Evolutionary conservation across 176 grass and related monocot genomes (phyloP).

Genomic region (Oryza nivara): DNA sequence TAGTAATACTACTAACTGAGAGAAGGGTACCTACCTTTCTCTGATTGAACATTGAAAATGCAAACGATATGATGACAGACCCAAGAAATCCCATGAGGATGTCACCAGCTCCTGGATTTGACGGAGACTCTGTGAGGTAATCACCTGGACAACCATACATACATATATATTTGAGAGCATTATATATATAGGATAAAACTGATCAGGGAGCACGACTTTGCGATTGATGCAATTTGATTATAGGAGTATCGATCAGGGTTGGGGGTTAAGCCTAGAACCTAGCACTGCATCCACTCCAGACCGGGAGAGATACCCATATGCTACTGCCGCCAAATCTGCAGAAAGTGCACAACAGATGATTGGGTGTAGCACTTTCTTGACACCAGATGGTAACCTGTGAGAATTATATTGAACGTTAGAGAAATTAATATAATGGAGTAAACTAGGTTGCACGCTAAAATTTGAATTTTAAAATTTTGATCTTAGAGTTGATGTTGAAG

Average conservation of each 20-base stretch:
- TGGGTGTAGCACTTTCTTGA: conserved; percentile 82
- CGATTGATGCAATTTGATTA: background rate
- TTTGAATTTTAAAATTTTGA: too few species aligned
- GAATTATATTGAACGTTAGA: too few species aligned
- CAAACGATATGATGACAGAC: conserved; percentile 92
- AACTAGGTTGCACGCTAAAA: too few species aligned
- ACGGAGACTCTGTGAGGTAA: conserved; percentile 79
- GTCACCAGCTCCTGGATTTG: conserved; percentile 92
- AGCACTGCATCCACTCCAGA: conserved; percentile 70
- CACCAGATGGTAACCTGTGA: conserved; percentile 73
- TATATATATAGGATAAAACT: too few species aligned
- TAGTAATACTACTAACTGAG: too few species aligned
- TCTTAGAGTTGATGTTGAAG: too few species aligned
- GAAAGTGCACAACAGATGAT: conserved; percentile 83
- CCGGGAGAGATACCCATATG: conserved; percentile 64
- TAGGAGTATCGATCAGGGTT: background rate
- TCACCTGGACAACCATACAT: conserved; percentile 50
- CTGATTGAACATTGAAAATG: conserved; percentile 97
- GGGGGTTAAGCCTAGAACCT: conserved; percentile 57
- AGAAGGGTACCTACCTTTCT: conserved; percentile 60
- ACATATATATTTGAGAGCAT: too few species aligned
- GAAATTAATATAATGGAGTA: too few species aligned
- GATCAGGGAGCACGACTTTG: too few species aligned
- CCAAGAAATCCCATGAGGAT: conserved; percentile 96
- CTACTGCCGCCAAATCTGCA: conserved; percentile 73